These are phyloP conservation scores for Cyberlindnera nakhonratchasimensis DNA, from an alignment of 805 yeast species.

Conservation along the genomic window DNA sequence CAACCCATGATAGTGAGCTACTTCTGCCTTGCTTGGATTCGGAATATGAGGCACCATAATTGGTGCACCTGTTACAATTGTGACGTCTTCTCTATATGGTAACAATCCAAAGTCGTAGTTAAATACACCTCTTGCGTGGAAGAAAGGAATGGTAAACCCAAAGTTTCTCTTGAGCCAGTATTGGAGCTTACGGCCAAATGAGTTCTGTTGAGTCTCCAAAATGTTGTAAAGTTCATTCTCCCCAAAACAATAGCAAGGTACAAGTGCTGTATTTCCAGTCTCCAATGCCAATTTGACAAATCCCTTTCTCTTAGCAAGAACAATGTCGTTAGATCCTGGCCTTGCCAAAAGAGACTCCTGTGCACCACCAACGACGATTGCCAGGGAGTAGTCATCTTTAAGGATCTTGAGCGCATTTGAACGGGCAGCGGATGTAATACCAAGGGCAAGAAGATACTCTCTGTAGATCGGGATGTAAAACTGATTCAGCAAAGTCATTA, in stretches of 20 bases:
- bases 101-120: slow-evolving; percentile 88
- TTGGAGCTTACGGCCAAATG: slow-evolving; percentile 57
- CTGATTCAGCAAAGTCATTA: slow-evolving; percentile 79
- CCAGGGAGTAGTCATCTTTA: slow-evolving; percentile 64
- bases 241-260: slow-evolving; percentile 90
- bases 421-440: slow-evolving; percentile 80
- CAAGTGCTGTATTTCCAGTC: slow-evolving; percentile 71
- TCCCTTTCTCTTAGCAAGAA: slow-evolving; percentile 77
- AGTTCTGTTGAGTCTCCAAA: slow-evolving; percentile 39
- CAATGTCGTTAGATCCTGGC: slow-evolving; percentile 60
- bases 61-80: slow-evolving; percentile 72
- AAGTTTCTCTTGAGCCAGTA: slow-evolving; percentile 63
- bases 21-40: slow-evolving; percentile 43
- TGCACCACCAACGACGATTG: slow-evolving; percentile 95
- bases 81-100: slow-evolving; percentile 79
- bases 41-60: slow-evolving; percentile 51
- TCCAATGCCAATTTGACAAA: slow-evolving; percentile 84
- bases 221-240: slow-evolving; percentile 68
- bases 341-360: slow-evolving; percentile 74
- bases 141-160: slow-evolving; percentile 87
- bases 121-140: slow-evolving; percentile 89
- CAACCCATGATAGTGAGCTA: slow-evolving; percentile 67
- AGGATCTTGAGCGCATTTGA: slow-evolving; percentile 65
- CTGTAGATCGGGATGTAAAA: slow-evolving; percentile 82
- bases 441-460: slow-evolving; percentile 78